Base-by-base conservation (phyloP, 352 stramenopile species). In the Pythium phragmitis region DNA sequence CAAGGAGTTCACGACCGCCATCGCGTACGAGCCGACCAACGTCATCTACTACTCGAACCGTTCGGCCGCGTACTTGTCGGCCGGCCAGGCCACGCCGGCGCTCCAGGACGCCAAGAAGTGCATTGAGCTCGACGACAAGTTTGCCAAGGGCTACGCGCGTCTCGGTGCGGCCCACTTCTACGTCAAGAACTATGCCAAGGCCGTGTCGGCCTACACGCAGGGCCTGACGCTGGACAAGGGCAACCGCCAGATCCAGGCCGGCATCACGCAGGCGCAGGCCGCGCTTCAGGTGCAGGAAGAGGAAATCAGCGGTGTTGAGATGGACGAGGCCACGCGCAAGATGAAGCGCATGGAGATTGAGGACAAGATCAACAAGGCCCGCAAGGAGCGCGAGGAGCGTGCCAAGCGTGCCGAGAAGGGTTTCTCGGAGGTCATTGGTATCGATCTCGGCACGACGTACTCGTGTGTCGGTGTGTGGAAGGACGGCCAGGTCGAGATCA, bases 391-490 rank as follows among this genome's bases (percentile, higher is more conserved):
- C 17, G 85, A 94, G 73, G 82, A 92, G 73, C 85, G 82, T 19
- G 85, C 85, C 57, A 88, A 89, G 74, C 83, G 85, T n/a, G 85
- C 85, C 34, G 85, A 94, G 74, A 90, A 90, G 79, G 85, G 85
- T 23, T 94, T 92, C 74, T 92, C 81, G 47, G 85, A 91, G 66
- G 79, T 91, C 48, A 91, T 94, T 63, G 87, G 87, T 70, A 94
- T 94, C 59, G 87, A 94, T 85, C 82, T 99, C 47, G 96, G 95
- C 65, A 99, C 96, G 59, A 99, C 94, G 23, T 98, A 99, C 80
- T 98, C 91, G 61, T 99, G 96, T 63, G 93, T 99, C 49, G 96
- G 96, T 33, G 94, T 98, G 33, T 99, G 94, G 94, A 91, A 98
- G 75, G 98, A 99, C 69, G 96, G 98, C 79, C 92, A 89, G 48